These are phyloP conservation scores for Cudoniella acicularis DNA, from an alignment of 495 filamentous ascomycete species.

Conservation along the genomic window DNA sequence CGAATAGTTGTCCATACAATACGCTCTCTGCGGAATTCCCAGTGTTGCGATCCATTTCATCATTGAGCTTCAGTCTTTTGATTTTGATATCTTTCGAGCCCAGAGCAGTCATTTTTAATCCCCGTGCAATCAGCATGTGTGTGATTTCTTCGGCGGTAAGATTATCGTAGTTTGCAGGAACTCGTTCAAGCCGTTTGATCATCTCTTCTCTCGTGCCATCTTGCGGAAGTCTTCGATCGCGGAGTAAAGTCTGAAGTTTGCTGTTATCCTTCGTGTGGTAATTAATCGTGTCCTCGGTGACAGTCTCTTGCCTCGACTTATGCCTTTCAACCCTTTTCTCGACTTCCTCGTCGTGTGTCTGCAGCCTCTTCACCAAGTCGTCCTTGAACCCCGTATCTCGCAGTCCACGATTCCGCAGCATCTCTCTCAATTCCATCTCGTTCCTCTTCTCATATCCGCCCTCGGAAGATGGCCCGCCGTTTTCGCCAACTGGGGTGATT, in stretches of 20 bases:
- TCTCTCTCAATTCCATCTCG: no score
- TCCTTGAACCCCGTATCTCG: no score
- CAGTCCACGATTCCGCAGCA: no score
- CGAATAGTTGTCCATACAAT: neutral
- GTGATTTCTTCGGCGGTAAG: neutral
- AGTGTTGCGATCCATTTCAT: conserved; percentile 6
- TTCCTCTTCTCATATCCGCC: no score
- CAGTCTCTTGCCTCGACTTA: no score
- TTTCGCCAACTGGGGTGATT: no score
- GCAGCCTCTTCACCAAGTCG: no score
- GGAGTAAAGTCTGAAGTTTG: conserved; percentile 5
- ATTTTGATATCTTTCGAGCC: conserved; percentile 8
- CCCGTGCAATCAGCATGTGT: conserved; percentile 1
- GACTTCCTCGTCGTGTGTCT: no score
- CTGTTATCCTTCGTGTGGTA: conserved; percentile 14
- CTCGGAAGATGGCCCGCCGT: no score
- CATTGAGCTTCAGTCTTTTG: conserved; percentile 2
- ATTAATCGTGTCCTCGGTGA: no score
- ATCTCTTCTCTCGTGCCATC: conserved; percentile 6
- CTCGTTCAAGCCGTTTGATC: conserved; percentile 8
- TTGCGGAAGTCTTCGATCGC: neutral
- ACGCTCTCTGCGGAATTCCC: neutral
- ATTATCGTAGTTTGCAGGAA: neutral
- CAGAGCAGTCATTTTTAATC: neutral
- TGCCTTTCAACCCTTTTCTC: no score